Base-by-base conservation (phyloP, 495 filamentous ascomycete genomes). In the Penicillium fimorum region DNA sequence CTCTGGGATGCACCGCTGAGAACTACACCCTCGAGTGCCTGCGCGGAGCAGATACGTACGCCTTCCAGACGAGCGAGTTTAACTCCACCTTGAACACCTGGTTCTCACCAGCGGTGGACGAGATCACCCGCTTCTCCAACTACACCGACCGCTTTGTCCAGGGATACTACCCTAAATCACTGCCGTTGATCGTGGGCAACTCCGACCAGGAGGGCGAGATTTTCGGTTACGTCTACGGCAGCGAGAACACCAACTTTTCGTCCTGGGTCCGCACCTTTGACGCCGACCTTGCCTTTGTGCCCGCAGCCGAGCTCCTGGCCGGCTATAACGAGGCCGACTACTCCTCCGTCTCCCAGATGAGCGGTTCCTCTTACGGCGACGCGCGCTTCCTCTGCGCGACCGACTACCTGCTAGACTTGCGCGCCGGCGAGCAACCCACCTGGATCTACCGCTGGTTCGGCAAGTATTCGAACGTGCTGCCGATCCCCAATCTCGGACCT, bases 381-480 rank as follows among this genome's bases (percentile, higher is more conserved):
- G 65, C 61, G 17, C 65, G 65, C 33, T 67, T 67, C 61, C 41
- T 64, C 40, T 67, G 65, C 49, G 45, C 65, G 0, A 67, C 54
- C 10, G 65, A 67, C 37, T 56, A 55, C 52, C 32, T 67, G 30
- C 25, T 67, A 13, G 61, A 67, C 48, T 0, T 67, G 37, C 65
- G 65, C 41, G 30, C 65, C 5, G 47, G 24, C 17, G 18, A 60
- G 41, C 65, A 67, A 50, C 59, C 61, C 11, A 64, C 59, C 25
- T 67, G 65, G 65, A 46, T 62, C 49, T 67, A 67, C 52, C 61
- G 65, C 25, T 67, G 65, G 65, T 67, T 67, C 49, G 65, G 65
- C 20, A 20, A 64, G 5, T 67, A 67, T 50, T 55, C 49, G 13
- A 67, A 67, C 40, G 64, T 58, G 1, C 47, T 67, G 37, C 52